Base-by-base conservation (phyloP, 139 green algal species). In the Gonium pectorale region DNA sequence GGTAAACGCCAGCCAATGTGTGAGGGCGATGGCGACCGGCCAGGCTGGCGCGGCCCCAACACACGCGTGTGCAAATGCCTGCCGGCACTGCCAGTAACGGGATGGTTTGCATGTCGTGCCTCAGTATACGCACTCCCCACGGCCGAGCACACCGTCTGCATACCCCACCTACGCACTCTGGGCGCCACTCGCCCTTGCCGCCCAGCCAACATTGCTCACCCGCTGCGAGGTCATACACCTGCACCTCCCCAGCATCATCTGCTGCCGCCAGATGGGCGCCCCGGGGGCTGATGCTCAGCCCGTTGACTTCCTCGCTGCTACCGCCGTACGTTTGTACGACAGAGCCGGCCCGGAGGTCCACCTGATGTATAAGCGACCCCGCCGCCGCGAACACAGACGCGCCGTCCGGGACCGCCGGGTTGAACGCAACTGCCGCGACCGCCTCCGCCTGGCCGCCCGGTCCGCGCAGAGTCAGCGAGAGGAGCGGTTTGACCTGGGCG, bases 241-340 rank as follows among this genome's bases (percentile, higher is more conserved):
- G 74, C 27, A 93, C 88, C 44, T 91, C 88, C 2, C 92, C 92
- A 0, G 86, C 63, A 51, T 95, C 92, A 72, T 95, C 92, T 0
- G 35, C 90, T 0, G 90, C 89, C 21, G 90, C 92, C 37, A 95
- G 52, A 59, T 85, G 85, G 2, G 72, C 66, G 7, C 89, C 92
- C 2, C 67, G 82, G 35, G 35, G 13, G 43, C 83, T 82, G n/a
- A 94, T 66, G 29, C 79, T 75, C 27, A 95, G 35, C 67, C 83
- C 68, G 70, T 94, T 94, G 29, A 94, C 60, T 38, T 94, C 91
- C 5, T 94, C 91, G 1, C 29, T 22, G 35, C 85, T 90, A 35
- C 63, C 44, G 29, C 15, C 46, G 71, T 81, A 92, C 37, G 51
- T 77, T 8, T 79, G 82, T 72, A 78, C 52, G 46, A 75, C 62